Evolutionary conservation across 2,329 filamentous ascomycete species (phyloP).

Genomic region (Ascochyta koolunga): DNA sequence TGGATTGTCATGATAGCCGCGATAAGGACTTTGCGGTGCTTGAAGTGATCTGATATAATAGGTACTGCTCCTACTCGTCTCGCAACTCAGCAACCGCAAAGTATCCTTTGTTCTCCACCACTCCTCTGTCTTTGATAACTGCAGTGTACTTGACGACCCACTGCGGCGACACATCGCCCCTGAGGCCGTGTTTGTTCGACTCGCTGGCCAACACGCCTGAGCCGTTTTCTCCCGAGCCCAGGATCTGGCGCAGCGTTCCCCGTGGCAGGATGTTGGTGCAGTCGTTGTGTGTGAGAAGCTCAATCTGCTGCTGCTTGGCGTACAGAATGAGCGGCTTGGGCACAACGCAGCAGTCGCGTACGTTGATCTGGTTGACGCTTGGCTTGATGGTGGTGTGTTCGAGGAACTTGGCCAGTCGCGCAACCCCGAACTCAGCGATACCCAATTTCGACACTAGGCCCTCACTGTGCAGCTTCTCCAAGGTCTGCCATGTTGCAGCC

Average conservation of each 20-base stretch:
- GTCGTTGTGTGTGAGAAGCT: conserved; percentile 92
- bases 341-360: conserved; percentile 93
- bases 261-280: conserved; percentile 88
- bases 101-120: conserved; percentile 98
- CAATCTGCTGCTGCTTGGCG: conserved; percentile 82
- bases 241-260: conserved; percentile 82
- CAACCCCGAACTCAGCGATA: conserved; percentile 87
- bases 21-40: too few species aligned
- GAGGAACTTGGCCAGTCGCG: conserved; percentile 80
- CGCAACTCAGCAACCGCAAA: conserved; percentile 81
- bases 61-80: conserved; percentile 11
- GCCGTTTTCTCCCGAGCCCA: conserved; percentile 74
- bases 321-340: conserved; percentile 84
- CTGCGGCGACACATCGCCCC: conserved; percentile 80
- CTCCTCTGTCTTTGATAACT: conserved; percentile 88
- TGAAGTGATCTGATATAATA: too few species aligned
- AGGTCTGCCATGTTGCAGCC: conserved; percentile 69
- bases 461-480: conserved; percentile 74
- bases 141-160: conserved; percentile 99
- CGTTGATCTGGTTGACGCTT: conserved; percentile 92
- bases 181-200: conserved; percentile 62
- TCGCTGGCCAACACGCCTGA: conserved; percentile 77
- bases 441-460: conserved; percentile 79
- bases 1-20: too few species aligned
- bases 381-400: conserved; percentile 73